Evolutionary conservation across 805 yeast genomes (phyloP).

Genomic region (Scheffersomyces stipitis): DNA sequence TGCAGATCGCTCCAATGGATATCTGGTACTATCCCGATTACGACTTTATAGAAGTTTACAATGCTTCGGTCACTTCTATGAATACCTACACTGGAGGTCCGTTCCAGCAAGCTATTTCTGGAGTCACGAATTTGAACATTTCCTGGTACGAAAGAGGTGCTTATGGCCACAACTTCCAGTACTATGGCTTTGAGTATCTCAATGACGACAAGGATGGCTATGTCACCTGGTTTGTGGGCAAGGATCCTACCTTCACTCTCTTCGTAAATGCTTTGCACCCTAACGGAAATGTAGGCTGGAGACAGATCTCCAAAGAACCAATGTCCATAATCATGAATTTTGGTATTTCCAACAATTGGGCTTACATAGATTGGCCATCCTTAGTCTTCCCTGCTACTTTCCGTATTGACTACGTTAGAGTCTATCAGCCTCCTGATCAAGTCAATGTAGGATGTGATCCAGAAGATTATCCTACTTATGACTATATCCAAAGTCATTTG

Average conservation of each 20-base stretch:
- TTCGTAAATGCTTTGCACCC: slow-evolving; percentile 78
- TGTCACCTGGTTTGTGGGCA: slow-evolving; percentile 84
- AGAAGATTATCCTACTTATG: slow-evolving; percentile 74
- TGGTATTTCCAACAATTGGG: slow-evolving; percentile 92
- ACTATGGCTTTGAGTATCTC: slow-evolving; percentile 74
- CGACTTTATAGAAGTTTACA: slow-evolving; percentile 70
- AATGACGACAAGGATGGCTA: slow-evolving; percentile 73
- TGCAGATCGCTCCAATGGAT: slow-evolving; percentile 92
- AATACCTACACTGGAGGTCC: slow-evolving; percentile 93
- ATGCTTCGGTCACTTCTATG: slow-evolving; percentile 70
- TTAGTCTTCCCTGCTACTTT: slow-evolving; percentile 75
- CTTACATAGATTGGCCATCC: slow-evolving; percentile 86
- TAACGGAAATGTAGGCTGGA: slow-evolving; percentile 86
- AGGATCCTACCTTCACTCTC: slow-evolving; percentile 71
- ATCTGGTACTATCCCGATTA: slow-evolving; percentile 94
- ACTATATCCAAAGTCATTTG: slow-evolving; percentile 71
- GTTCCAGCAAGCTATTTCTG: slow-evolving; percentile 91
- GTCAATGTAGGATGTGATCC: slow-evolving; percentile 83
- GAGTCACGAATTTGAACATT: slow-evolving; percentile 70
- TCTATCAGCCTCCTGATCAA: slow-evolving; percentile 77
- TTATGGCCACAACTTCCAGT: slow-evolving; percentile 56
- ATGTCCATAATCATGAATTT: slow-evolving; percentile 86
- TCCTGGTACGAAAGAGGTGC: slow-evolving; percentile 79
- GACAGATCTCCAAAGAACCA: slow-evolving; percentile 85
- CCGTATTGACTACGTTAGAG: slow-evolving; percentile 81